phyloP scores from a whole-genome alignment of 1,139 yeast species.

The Scheffersomyces segobiensis region DNA sequence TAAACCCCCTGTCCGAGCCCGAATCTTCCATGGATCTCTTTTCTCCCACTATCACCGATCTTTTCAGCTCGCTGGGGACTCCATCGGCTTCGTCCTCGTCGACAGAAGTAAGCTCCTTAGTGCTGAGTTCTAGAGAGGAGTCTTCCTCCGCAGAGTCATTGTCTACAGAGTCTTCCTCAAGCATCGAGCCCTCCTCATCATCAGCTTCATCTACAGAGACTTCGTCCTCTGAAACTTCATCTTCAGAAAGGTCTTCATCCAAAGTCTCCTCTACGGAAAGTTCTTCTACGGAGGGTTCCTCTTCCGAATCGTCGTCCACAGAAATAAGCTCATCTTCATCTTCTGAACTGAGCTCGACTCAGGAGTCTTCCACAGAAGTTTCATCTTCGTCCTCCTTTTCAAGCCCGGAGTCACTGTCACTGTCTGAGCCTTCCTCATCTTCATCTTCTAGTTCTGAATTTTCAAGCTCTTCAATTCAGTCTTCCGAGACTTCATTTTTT shows the following conservation, averaged over 20 bases:
- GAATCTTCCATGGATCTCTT: neutral
- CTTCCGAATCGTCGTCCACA: neutral
- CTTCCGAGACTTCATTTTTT: slow-evolving; percentile 1
- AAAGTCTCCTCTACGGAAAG: neutral
- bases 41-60: neutral
- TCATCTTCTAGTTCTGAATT: neutral
- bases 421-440: neutral
- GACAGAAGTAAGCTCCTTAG: neutral
- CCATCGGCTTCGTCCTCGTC: neutral
- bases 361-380: neutral
- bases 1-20: neutral
- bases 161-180: neutral
- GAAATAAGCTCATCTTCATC: neutral
- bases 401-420: neutral
- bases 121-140: neutral
- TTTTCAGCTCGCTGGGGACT: neutral
- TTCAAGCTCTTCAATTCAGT: neutral
- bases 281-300: neutral
- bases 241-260: slow-evolving; percentile 1
- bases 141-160: neutral
- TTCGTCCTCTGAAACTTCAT: neutral
- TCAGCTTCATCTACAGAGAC: slow-evolving; percentile 1
- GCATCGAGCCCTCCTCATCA: neutral
- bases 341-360: neutral
- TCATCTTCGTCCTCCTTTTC: neutral